Evolutionary conservation across 2,329 filamentous ascomycete genomes (phyloP), one percentile per base, ranked within the genome.

Genomic region (Lasiodiplodia gonubiensis): DNA sequence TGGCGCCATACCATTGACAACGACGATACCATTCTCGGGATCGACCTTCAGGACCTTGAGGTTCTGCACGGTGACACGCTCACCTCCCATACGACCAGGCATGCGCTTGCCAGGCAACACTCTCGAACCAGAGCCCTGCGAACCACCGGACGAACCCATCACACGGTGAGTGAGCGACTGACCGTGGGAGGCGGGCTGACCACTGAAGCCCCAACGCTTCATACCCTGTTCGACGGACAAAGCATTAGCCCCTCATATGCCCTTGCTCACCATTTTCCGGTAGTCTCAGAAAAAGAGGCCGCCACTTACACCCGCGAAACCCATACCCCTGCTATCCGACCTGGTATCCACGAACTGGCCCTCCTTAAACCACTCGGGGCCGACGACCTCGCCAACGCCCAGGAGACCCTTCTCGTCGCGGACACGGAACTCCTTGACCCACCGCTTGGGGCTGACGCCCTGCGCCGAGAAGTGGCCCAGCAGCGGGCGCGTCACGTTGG

Each of bases 31-130:
- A 75, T 94, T 90, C 78, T 92, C 90, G 73, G 89, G 86, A 81
- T 98, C 93, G 39, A 97, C 90, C 84, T 93, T 90, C 78, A 99
- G 82, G 64, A 99, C 89, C 81, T 90, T 92, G 73, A 98, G 83
- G 80, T 97, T 97, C 85, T 97, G 94, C 68, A 95, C 86, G 57
- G 95, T 99, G 67, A 93, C 91, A 72, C 88, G 89, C 80, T 97
- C 87, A 71, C 91, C 92, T 70, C 95, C 95, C 95, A 99, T 98
- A 68, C 92, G 89, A 66, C 95, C 95, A 3, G 95, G 89, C 95
- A 99, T 99, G 83, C 93, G 95, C 88, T 99, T 99, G 69, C 95
- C 95, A 0, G 95, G 95, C 76, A 93, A 84, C 27, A 99, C 94
- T 81, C 95, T 89, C 70, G 92, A 96, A 82, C 95, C 95, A 77